Evolutionary conservation across 768 basidiomycete genomes (phyloP), one percentile per base, ranked within the genome.

Genomic region (Postia placenta): DNA sequence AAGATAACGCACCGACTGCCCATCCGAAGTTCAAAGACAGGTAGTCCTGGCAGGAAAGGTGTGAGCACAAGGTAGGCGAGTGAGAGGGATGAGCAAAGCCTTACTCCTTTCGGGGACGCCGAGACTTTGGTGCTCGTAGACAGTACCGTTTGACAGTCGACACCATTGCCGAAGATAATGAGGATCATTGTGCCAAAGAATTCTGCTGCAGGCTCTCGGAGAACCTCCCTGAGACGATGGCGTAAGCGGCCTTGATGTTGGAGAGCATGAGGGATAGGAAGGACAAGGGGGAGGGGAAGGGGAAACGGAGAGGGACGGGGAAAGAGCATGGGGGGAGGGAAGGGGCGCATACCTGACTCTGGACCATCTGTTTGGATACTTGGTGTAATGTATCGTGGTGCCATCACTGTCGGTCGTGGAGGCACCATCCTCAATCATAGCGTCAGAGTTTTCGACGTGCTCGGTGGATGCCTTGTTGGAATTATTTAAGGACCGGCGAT

Each of bases 151-250:
- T 84, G 82, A 56, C 78, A 81, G 49, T 76, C 69, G 36, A 75
- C 74, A 38, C 81, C 81, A 37, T 67, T 67, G 20, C 83, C 83
- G 52, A 84, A 78, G 46, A 82, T 74, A 47, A 82, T 66, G 7
- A 85, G 65, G 25, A 84, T 67, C 58, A 74, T 74, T 6, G 74
- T 71, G 17, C 82, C 83, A 38, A 83, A 57, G 55, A 84, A 82
- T 61, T 85, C 83, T 14, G 81, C 84, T 24, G 72, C 73, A 14
- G 80, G 75, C 63, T 86, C 83, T 50, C 77, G 70, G 35, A 84
- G 59, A 40, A 60, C 58, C 48, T 69, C 64, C 25, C 80, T 78
- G 49, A 39, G 30, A 39, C 3, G 27, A 42, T 37, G 51, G 45
- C 9, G 37, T 37, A 42, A 25, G 23, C 30, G n/a, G n/a, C n/a